Evolutionary conservation across 805 yeast species (phyloP).

Genomic region (Aciculoconidium aculeatum): DNA sequence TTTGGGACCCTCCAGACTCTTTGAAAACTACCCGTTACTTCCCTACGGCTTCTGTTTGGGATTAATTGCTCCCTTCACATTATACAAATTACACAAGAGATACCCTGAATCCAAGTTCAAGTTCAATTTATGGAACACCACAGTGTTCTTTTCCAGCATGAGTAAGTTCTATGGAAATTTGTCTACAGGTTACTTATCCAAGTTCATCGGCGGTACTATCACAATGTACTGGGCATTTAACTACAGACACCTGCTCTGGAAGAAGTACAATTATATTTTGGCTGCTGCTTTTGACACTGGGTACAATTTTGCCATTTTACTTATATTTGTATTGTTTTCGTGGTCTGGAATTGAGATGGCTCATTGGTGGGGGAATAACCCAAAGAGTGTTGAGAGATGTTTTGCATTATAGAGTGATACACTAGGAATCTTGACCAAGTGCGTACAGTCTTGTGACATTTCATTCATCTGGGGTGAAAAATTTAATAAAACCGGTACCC

Average conservation of each 20-base stretch:
- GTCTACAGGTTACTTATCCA: constrained; percentile 44
- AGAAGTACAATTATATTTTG: constrained; percentile 39
- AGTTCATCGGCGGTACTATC: constrained; percentile 42
- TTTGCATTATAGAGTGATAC: constrained; percentile 24
- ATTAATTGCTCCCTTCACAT: constrained; percentile 27
- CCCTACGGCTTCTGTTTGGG: constrained; percentile 44
- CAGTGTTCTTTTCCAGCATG: constrained; percentile 45
- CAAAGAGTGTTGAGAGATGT: constrained; percentile 39
- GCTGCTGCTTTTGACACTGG: constrained; percentile 52
- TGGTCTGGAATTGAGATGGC: constrained; percentile 25
- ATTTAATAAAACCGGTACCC: too few relatives aligned
- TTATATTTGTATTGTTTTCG: constrained; percentile 33
- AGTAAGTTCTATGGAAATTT: constrained; percentile 44
- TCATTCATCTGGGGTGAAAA: too few relatives aligned
- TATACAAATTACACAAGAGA: constrained; percentile 23
- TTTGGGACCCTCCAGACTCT: constrained; percentile 42
- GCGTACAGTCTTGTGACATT: too few relatives aligned
- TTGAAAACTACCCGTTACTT: constrained; percentile 35
- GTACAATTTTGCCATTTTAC: constrained; percentile 36
- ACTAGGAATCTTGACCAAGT: too few relatives aligned
- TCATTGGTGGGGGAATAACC: constrained; percentile 47
- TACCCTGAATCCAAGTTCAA: constrained; percentile 18
- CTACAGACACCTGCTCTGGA: constrained; percentile 35
- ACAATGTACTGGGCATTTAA: constrained; percentile 42
- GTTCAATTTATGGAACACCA: constrained; percentile 40